These are phyloP conservation scores for Myriangium duriaei DNA, from an alignment of 2,329 filamentous ascomycete species.

Conservation along the genomic window DNA sequence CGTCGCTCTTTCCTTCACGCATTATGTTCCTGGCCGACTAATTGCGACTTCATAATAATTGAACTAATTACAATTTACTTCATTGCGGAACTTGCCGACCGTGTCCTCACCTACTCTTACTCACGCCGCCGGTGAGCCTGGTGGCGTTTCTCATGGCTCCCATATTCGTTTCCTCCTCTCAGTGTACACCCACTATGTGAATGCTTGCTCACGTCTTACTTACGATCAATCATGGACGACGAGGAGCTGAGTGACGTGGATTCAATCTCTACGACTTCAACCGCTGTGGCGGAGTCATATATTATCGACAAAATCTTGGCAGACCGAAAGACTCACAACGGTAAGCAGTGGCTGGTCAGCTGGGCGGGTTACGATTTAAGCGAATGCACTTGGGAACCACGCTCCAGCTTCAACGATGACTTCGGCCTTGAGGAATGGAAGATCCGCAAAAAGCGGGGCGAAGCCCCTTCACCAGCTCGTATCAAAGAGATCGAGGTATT, in stretches of 20 bases:
- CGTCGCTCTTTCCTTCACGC: no score
- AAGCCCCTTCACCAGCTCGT: constrained; percentile 15
- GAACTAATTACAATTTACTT: no score
- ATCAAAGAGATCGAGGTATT: constrained; percentile 14
- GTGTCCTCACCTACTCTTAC: no score
- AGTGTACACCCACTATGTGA: no score
- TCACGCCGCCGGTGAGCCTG: no score
- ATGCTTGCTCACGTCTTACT: no score
- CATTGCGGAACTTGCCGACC: no score
- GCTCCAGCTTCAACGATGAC: background rate
- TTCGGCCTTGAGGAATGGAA: constrained; percentile 14
- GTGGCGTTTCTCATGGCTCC: no score
- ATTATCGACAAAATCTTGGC: constrained; percentile 21
- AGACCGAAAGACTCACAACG: constrained; percentile 12
- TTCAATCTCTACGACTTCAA: constrained; percentile 15
- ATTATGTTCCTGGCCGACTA: no score
- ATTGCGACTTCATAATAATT: no score
- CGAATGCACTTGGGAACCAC: constrained; percentile 21
- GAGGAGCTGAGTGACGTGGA: background rate
- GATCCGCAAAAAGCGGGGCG: constrained; percentile 13
- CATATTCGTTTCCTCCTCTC: no score
- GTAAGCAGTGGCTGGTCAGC: constrained; percentile 18
- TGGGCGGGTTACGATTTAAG: constrained; percentile 21
- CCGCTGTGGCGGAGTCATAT: constrained; percentile 16
- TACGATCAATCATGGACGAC: no score